Percentiles rank a stretch among this genome's conserved stretches.
Evolutionary conservation across 2,329 filamentous ascomycete species (phyloP).

Genomic region (Cadophora sp.): DNA sequence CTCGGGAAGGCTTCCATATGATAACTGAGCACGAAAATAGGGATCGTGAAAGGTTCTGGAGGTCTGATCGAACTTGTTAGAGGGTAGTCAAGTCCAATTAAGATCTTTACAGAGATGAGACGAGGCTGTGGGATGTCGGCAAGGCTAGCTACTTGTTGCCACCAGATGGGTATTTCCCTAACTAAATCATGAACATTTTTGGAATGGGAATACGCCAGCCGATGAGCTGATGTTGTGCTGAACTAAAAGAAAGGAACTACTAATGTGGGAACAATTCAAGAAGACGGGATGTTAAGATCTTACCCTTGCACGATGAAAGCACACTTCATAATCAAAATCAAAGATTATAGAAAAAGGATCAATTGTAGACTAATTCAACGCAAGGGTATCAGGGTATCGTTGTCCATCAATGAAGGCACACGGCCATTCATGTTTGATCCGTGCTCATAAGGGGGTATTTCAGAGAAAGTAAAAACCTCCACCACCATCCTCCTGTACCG

Average conservation of each 20-base stretch:
- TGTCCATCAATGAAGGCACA: slow-evolving; percentile 36
- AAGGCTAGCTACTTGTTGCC: no score
- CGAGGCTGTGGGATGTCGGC: no score
- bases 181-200: background rate
- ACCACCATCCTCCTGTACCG: slow-evolving; percentile 17
- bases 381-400: slow-evolving; percentile 43
- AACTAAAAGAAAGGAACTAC: background rate
- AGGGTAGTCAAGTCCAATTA: no score
- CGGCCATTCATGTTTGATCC: slow-evolving; percentile 33
- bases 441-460: slow-evolving; percentile 39
- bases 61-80: no score
- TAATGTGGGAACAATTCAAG: no score
- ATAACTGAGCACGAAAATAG: no score
- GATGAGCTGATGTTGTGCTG: background rate
- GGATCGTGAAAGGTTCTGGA: no score
- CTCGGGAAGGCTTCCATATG: no score
- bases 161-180: background rate
- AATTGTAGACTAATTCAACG: slow-evolving; percentile 41
- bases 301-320: background rate
- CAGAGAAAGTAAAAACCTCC: slow-evolving; percentile 33
- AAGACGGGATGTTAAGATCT: no score
- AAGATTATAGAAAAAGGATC: slow-evolving; percentile 28
- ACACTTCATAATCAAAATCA: background rate
- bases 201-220: background rate
- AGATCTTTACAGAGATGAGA: no score